Base-by-base conservation (phyloP, 1,284 basidiomycete genomes). In the Puccinia horiana region DNA sequence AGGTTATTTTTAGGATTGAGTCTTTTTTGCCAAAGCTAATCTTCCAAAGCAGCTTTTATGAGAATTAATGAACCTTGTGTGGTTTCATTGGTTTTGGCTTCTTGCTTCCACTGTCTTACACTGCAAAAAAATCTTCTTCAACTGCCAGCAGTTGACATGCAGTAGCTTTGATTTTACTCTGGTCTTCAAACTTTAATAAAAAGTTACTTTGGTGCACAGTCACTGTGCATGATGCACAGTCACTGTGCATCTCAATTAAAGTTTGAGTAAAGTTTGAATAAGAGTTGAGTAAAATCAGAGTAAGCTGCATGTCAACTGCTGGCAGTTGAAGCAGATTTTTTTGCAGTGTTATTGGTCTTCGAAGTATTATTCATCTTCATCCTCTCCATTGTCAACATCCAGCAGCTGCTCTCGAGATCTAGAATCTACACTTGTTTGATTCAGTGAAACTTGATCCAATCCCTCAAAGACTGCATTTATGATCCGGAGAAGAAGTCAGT, bases 21-120 rank as follows among this genome's bases (percentile, higher is more conserved):
- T 47, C 35, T 78, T 69, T 29, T 58, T 49, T 32, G 47, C 67
- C 11, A 20, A 29, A 16, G 42, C 6, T 47, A 35, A 35, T 72
- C 73, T 80, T 29, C 67, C 78, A 37, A 80, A 80, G 6, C 78
- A 69, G 26, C 78, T 69, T 52, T 80, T 80, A n/a, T 61, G 26
- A 1, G 78, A 70, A 47, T 80, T 80, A 56, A 73, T 69, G 67
- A 80, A 54, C n/a, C 67, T 80, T 80, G n/a, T 69, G 42, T 44
- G 56, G 67, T 29, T 80, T 80, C 74, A 23, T 76, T 11, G 54
- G 35, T 32, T 58, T 76, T 14, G 37, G 12, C 73, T 56, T 35
- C 37, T 67, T 32, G 37, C 16, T 42, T 72, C 35, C 52, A 42
- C 70, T 56, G 1, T 70, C 65, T 11, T n/a, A n/a, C n/a, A n/a